Conservation (phyloP, 73 alveolate species). For the Paramecium sonneborni region DNA sequence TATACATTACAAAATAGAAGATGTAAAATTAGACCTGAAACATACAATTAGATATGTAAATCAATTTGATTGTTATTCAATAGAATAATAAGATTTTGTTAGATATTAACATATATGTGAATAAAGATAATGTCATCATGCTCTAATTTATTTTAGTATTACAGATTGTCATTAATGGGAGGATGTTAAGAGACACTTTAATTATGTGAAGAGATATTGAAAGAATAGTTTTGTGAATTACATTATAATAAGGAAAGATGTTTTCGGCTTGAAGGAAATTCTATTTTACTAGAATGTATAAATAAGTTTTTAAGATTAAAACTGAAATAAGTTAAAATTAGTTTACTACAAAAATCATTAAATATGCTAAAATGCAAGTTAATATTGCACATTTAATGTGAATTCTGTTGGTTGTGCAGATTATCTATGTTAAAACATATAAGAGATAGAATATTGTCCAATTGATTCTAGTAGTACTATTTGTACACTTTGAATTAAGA, state of each 20-base stretch:
- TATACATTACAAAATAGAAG: neutral
- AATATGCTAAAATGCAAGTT: neutral
- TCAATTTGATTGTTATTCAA: neutral
- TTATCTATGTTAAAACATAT: neutral
- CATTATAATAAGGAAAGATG: neutral
- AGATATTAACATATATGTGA: neutral
- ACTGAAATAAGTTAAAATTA: neutral
- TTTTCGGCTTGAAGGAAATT: neutral
- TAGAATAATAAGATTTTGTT: neutral
- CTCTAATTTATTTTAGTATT: neutral
- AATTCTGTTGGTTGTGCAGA: neutral
- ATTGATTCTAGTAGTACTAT: neutral
- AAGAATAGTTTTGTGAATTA: neutral
- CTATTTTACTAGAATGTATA: neutral
- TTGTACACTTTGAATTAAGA: neutral
- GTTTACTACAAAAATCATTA: neutral
- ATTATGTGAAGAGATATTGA: neutral
- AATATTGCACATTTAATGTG: neutral
- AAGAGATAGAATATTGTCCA: neutral
- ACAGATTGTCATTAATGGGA: neutral
- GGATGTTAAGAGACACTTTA: neutral
- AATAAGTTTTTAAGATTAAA: too few relatives aligned
- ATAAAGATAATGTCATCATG: neutral
- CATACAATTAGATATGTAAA: neutral
- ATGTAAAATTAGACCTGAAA: neutral